Evolutionary conservation across 768 basidiomycete species (phyloP), one percentile per base, ranked within the genome.

Genomic region (Trametes elegans): DNA sequence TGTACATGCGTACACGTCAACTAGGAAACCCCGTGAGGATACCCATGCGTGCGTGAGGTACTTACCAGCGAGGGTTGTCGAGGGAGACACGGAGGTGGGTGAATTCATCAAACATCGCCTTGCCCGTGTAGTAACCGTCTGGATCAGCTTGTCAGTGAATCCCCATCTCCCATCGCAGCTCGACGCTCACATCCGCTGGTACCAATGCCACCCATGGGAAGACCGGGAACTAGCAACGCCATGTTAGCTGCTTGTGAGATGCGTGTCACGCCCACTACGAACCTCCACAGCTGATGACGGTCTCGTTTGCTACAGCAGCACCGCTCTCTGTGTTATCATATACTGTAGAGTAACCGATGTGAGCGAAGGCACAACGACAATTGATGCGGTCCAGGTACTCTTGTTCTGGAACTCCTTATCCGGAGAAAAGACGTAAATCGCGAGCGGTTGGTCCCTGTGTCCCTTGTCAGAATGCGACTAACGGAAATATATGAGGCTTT

Each of bases 161-260:
- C n/a, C n/a, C n/a, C n/a, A 18, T 24, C 11, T 13, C 5, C 23
- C 27, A 11, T 28, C 38, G 7, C 16, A 9, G 32, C 63, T 84
- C 61, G 66, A 19, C 1, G 14, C 49, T 39, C 14, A 89, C 88
- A 79, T 70, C 89, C 89, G 61, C 84, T 87, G 2, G 76, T 70
- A 4, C 88, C 88, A 31, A 80, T 73, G 21, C 88, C 89, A 31
- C 88, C 89, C 48, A 90, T 86, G 7, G 89, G 88, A 27, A 90
- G 63, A 11, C 82, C 85, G 8, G 83, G 77, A 5, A 74, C 83
- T 83, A 14, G 50, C 7, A 55, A 27, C 49, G 11, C 9, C 7
- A 31, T 27, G 42, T 35, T 11, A 18, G 23, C 19, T 13, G 14
- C 74, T 74, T 50, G 92, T 0, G 39, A 29, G 14, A 47, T 10